Base-by-base conservation (phyloP, 2,329 filamentous ascomycete species). In the Colletotrichum sidae region DNA sequence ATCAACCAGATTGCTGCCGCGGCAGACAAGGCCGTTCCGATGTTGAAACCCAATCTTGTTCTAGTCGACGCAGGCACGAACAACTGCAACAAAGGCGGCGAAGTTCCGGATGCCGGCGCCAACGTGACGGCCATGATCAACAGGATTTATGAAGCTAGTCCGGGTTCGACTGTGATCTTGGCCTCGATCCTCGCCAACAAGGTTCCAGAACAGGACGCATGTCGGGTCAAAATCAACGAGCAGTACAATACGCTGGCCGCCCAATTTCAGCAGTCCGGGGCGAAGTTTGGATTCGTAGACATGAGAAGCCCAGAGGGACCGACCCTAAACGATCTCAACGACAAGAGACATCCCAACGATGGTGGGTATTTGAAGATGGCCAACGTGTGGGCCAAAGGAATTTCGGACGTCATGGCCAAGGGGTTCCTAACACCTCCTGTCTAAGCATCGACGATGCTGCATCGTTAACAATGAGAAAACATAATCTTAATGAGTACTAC, bases 51-150 rank as follows among this genome's bases (percentile, higher is more conserved):
- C 2, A 71, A 71, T 17, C 57, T 71, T n/a, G 57, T 71, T 3
- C 63, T 70, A 5, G 47, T 70, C 46, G 69, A 70, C 38, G 65
- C 54, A 5, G 70, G 70, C 46, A 71, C 70, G 55, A 71, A 71
- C 56, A 67, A 71, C 41, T 69, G 66, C 55, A 66, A 68, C 56
- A 60, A 65, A 42, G 57, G 65, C n/a, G 53, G 49, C 8, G 42
- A 42, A 25, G 39, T 67, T 2, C 55, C 65, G 2, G 65, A 65
- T 33, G 65, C 65, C 9, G 60, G 60, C 2, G 34, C 60, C 12
- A 65, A 67, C n/a, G 60, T 67, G 7, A 55, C 57, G 35, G 52
- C 58, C 45, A 65, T 70, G 37, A 51, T 60, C 44, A 60, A 64
- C 54, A 67, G 65, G 25, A 55, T 70, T 37, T 62, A 61, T 38